These are phyloP conservation scores for Tremella mesenterica DNA, from an alignment of 768 basidiomycete species.

Conservation along the genomic window DNA sequence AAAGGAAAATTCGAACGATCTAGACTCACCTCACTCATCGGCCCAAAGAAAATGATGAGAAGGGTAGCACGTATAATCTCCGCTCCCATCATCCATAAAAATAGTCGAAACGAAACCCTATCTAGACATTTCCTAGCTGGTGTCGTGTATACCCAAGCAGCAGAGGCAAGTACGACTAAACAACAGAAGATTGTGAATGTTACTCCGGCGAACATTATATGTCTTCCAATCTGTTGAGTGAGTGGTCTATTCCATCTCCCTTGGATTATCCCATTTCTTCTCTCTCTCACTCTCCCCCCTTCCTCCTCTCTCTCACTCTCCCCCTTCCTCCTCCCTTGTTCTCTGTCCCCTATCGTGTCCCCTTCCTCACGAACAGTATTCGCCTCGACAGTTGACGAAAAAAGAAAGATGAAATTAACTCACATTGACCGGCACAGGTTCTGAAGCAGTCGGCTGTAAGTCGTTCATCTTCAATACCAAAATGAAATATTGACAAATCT, in stretches of 20 bases:
- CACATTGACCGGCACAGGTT: no score
- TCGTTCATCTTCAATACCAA: no score
- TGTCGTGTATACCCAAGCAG: not conserved
- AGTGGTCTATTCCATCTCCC: not conserved
- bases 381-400: no score
- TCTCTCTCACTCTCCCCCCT: no score
- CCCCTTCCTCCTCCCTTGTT: no score
- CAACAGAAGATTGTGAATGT: not conserved
- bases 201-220: not conserved
- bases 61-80: slow-evolving; percentile 3
- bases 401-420: no score
- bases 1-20: not conserved
- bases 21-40: not conserved
- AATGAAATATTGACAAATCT: no score
- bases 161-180: not conserved
- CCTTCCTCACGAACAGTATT: not conserved
- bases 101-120: slow-evolving; percentile 6
- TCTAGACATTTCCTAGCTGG: not conserved
- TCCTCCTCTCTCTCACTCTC: no score
- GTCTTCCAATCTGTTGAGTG: not conserved
- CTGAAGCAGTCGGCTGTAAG: no score
- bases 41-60: not conserved
- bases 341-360: not conserved
- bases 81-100: slow-evolving; percentile 5
- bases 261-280: no score